Conservation (phyloP, 2,329 filamentous ascomycete species). For the Xylaria sp. region DNA sequence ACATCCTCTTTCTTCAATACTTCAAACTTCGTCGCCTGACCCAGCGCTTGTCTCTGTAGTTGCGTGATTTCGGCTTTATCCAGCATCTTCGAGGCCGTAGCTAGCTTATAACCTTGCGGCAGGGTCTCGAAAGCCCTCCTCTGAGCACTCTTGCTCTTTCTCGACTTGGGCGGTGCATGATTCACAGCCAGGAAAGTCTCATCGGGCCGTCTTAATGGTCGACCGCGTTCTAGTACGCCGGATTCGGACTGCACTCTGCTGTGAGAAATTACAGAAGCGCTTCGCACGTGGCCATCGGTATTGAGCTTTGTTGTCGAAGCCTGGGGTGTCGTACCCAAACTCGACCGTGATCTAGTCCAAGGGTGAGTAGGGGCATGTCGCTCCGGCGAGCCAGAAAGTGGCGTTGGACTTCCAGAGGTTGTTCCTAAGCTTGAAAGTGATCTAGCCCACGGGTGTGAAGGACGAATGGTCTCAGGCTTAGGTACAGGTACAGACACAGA, state of each 20-base stretch:
- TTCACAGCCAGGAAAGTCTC: slow-evolving; percentile 34
- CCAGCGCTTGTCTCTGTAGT: slow-evolving; percentile 56
- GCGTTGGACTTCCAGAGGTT: background rate
- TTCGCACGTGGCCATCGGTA: slow-evolving; percentile 23
- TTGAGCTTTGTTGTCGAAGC: slow-evolving; percentile 31
- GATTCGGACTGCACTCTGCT: slow-evolving; percentile 53
- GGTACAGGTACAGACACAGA: too few relatives aligned
- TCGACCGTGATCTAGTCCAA: slow-evolving; percentile 36
- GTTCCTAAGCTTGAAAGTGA: too few relatives aligned
- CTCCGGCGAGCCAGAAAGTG: background rate
- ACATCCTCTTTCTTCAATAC: slow-evolving; percentile 59
- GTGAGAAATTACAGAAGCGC: slow-evolving; percentile 34
- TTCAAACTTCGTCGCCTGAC: slow-evolving; percentile 59
- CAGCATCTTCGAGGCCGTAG: slow-evolving; percentile 47
- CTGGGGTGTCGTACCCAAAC: slow-evolving; percentile 28
- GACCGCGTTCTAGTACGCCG: slow-evolving; percentile 56
- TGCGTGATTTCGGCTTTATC: slow-evolving; percentile 43
- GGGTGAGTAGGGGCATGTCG: slow-evolving; percentile 39
- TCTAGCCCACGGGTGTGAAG: too few relatives aligned
- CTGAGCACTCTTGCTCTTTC: slow-evolving; percentile 46
- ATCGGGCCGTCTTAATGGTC: slow-evolving; percentile 52
- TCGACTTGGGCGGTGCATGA: slow-evolving; percentile 38
- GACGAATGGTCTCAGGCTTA: too few relatives aligned
- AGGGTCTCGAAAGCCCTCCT: slow-evolving; percentile 55
- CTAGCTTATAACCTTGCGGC: slow-evolving; percentile 52